Evolutionary conservation across 306 rosid genomes (phyloP), one percentile per base, ranked within the genome.

Genomic region (Cercis canadensis): DNA sequence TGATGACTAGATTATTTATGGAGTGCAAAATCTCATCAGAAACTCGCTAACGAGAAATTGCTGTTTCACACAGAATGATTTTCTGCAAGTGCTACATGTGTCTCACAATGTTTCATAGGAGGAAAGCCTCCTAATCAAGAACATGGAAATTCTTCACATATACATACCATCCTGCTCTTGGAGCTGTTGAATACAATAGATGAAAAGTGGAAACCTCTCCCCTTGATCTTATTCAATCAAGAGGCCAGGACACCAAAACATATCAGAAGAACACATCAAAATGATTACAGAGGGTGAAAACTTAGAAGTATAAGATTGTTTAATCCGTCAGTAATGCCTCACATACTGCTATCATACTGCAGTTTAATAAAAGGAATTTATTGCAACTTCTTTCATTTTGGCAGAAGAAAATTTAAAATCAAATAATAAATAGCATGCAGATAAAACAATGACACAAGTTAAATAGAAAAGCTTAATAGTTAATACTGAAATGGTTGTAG

Each of bases 401-500:
- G 18, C 12, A 31, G 17, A 51, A 9, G 11, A 17, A 50, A 29
- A n/a, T n/a, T n/a, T n/a, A 34, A 34, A 34, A 34, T 34, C 0
- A 34, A 8, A 34, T 34, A 34, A 34, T 8, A 34, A 34, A 5
- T 8, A 34, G 39, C 5, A 1, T 11, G 18, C n/a, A n/a, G n/a
- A n/a, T n/a, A n/a, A n/a, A n/a, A n/a, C n/a, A 51, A 51, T 51
- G 29, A 16, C 11, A 17, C 24, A 18, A 7, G 4, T 17, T 17
- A 51, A 13, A 17, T 13, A 51, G 21, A 60, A 61, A 61, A 11
- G 32, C 51, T 18, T 10, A 51, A 18, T 19, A 18, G 11, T 15
- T 18, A 52, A 41, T 41, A 24, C 67, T 41, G 18, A 62, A 40
- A 62, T 41, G 12, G 37, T 62, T 41, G 5, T n/a, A n/a, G n/a